Evolutionary conservation across 495 filamentous ascomycete genomes (phyloP), one percentile per base, ranked within the genome.

Genomic region (Penicillium samsonianum): DNA sequence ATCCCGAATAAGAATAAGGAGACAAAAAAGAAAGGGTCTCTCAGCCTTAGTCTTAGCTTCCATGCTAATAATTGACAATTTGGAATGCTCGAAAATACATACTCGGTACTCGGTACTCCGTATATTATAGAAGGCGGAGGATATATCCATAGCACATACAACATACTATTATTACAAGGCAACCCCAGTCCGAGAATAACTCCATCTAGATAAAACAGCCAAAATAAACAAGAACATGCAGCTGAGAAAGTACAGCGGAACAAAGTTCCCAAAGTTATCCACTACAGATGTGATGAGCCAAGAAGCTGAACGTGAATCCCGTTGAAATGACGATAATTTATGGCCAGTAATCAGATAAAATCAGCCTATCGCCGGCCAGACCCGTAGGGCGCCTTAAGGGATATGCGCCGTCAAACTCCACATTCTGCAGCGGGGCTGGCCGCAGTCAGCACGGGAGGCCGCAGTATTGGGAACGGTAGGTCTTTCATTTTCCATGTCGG

Each of bases 381-480:
- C 17, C 41, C 19, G 3, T 43, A 23, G 19, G 41, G 20, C 41
- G 41, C 41, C 41, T 43, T n/a, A 38, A 38, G 35, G 35, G 35
- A 38, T 38, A 38, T 38, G 35, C 35, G 35, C 41, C 40, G 19
- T 42, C 47, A 53, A 50, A 41, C 53, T 55, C 53, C 53, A 55
- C 53, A 55, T 47, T 55, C 42, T 46, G 53, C 53, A 55, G 52
- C 41, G 30, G 52, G 41, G 52, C 19, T 37, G 28, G 9, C 31
- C 49, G 53, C 42, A 45, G 26, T 54, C 41, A 28, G 53, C 49
- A 28, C 42, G 53, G 53, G 53, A 47, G 42, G 40, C 42, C 53
- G 23, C 30, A 17, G 43, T 20, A 22, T 31, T 55, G 53, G 42
- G 42, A 55, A 22, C 16, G 23, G 35, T 37, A 37, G 11, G 33